Evolutionary conservation across 208 protist species (phyloP).

Genomic region (Phytomonas francai): DNA sequence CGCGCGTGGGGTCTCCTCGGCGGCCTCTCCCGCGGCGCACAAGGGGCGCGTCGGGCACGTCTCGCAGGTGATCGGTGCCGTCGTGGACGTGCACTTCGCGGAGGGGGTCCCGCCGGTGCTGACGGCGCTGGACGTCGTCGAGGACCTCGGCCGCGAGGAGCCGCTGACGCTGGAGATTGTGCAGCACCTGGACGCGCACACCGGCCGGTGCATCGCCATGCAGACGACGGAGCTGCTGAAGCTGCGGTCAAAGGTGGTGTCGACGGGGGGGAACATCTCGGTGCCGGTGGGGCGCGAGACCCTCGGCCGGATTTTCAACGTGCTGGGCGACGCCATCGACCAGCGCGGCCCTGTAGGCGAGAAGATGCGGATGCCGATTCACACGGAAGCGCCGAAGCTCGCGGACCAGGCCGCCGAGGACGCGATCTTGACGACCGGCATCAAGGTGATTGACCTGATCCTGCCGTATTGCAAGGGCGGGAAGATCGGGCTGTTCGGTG

Average conservation of each 20-base stretch:
- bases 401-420: conserved; percentile 91
- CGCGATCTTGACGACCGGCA: conserved; percentile 96
- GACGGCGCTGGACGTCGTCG: conserved; percentile 92
- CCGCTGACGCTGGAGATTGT: conserved; percentile 96
- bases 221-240: conserved; percentile 96
- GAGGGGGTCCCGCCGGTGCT: conserved; percentile 94
- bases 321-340: conserved; percentile 98
- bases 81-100: conserved; percentile 97
- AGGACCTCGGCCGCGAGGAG: conserved; percentile 66
- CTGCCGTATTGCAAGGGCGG: conserved; percentile 97
- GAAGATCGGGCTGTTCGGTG: conserved; percentile 99
- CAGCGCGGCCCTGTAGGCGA: conserved; percentile 93
- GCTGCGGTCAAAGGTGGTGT: conserved; percentile 90
- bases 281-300: conserved; percentile 94
- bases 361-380: conserved; percentile 89
- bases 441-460: conserved; percentile 98
- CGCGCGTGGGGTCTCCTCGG: conserved; percentile 17
- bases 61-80: conserved; percentile 96
- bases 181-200: conserved; percentile 94
- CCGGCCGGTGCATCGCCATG: conserved; percentile 97
- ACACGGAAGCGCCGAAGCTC: conserved; percentile 91
- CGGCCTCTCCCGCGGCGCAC: conserved; percentile 35
- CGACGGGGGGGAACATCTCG: conserved; percentile 93
- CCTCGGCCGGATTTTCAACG: conserved; percentile 98
- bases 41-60: conserved; percentile 79